These are phyloP conservation scores for Chalaropsis ovoidea DNA, from an alignment of 2,329 filamentous ascomycete genomes.

Conservation along the genomic window DNA sequence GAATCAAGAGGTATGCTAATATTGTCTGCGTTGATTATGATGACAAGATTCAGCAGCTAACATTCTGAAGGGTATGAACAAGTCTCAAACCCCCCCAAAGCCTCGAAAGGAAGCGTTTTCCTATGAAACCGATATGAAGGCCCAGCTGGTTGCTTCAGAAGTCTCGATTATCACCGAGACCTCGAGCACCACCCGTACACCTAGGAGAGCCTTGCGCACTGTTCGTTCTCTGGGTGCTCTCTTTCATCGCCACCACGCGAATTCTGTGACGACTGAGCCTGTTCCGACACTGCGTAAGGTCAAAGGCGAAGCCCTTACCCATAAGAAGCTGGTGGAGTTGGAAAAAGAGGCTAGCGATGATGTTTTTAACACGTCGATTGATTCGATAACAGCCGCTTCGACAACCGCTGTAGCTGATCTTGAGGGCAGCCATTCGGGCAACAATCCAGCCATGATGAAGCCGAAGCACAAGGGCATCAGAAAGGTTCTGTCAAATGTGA, in stretches of 20 bases:
- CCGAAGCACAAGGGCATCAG: conserved; percentile 17
- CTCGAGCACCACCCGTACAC: conserved; percentile 6
- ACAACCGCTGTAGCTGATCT: conserved; percentile 17
- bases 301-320: background rate
- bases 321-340: conserved; percentile 10
- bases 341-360: background rate
- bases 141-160: background rate
- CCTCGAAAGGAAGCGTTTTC: background rate
- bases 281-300: conserved; percentile 13
- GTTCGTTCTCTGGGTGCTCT: conserved; percentile 22
- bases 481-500: conserved; percentile 21
- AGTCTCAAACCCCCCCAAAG: background rate
- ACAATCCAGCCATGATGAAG: background rate
- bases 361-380: conserved; percentile 12
- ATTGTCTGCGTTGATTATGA: no score
- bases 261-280: conserved; percentile 1
- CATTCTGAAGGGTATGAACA: background rate
- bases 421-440: background rate
- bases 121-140: background rate
- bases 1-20: background rate
- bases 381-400: conserved; percentile 14
- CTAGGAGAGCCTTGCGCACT: conserved; percentile 19
- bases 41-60: background rate
- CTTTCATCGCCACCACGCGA: conserved; percentile 20
- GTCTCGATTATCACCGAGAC: background rate